phyloP scores from a whole-genome alignment of 768 basidiomycete species.

The Tylopilus rubrobrunneus region DNA sequence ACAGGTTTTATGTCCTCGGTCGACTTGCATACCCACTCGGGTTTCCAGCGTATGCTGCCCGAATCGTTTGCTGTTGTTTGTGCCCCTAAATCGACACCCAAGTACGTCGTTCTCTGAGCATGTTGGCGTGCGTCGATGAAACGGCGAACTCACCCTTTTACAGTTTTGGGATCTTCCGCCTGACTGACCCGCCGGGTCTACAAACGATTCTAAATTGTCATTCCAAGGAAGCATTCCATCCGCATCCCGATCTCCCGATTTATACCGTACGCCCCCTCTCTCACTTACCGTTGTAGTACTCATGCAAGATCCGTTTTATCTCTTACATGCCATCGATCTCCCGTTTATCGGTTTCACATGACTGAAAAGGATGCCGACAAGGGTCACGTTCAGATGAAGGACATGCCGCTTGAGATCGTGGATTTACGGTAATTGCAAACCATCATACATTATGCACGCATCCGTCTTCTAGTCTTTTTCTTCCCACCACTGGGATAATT shows the following conservation, averaged over 20 bases:
- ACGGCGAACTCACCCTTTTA: neutral
- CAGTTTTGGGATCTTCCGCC: conserved; percentile 81
- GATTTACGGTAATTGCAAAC: conserved; percentile 51
- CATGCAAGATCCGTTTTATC: neutral
- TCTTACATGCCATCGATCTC: neutral
- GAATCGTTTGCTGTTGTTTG: conserved; percentile 94
- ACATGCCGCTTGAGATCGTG: conserved; percentile 74
- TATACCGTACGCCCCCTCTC: conserved; percentile 62
- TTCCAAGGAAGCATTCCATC: conserved; percentile 78
- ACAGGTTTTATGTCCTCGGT: conserved; percentile 92
- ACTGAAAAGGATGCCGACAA: conserved; percentile 74
- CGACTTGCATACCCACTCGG: conserved; percentile 87
- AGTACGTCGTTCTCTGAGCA: conserved; percentile 40
- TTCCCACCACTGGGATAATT: neutral
- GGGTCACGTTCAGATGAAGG: conserved; percentile 78
- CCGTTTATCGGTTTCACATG: neutral
- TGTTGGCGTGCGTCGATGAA: neutral
- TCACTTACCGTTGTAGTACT: neutral
- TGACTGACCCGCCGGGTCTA: conserved; percentile 85
- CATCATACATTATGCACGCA: neutral
- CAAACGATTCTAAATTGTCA: conserved; percentile 64
- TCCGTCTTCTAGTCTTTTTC: neutral
- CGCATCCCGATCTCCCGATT: conserved; percentile 78
- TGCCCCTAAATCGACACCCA: conserved; percentile 74
- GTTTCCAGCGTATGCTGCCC: conserved; percentile 84